Conservation (phyloP, 177 flowering plant genomes). For the Telopea speciosissima region DNA sequence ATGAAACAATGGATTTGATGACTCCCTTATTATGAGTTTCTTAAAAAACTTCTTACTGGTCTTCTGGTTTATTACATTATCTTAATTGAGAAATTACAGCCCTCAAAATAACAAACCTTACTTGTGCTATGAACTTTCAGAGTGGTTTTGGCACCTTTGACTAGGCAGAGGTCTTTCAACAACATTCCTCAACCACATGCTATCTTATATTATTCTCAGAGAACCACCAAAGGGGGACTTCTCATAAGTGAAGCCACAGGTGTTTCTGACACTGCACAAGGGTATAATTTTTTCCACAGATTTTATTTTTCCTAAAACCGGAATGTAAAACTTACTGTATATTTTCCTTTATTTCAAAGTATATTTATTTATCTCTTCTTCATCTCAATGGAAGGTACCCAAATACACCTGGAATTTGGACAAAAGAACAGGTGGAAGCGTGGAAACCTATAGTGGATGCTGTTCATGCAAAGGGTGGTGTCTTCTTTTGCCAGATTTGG, state of each 20-base stretch:
- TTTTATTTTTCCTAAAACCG: not conserved
- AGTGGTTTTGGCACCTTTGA: constrained; percentile 20
- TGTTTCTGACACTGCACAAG: not conserved
- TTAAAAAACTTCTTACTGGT: no score
- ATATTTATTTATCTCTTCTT: no score
- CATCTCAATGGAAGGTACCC: constrained; percentile 7
- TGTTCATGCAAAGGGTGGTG: constrained; percentile 39
- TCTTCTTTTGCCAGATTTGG: constrained; percentile 37
- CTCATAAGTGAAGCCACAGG: constrained; percentile 19
- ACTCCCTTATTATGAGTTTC: not conserved
- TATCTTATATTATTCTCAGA: constrained; percentile 19
- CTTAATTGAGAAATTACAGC: not conserved
- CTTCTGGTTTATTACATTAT: no score
- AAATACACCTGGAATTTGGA: constrained; percentile 28
- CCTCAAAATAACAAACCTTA: not conserved
- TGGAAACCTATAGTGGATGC: constrained; percentile 40
- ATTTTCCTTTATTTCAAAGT: no score
- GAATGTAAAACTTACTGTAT: no score
- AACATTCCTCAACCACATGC: constrained; percentile 21
- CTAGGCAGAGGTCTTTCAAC: constrained; percentile 10
- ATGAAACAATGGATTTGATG: not conserved
- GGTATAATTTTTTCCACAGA: not conserved
- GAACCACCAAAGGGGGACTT: constrained; percentile 19
- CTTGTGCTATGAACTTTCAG: not conserved
- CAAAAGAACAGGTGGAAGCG: constrained; percentile 29